Percentiles rank a stretch among this genome's conserved stretches.
Conservation (phyloP, 176 grass and related monocot genomes). For the Aegilops bicornis region DNA sequence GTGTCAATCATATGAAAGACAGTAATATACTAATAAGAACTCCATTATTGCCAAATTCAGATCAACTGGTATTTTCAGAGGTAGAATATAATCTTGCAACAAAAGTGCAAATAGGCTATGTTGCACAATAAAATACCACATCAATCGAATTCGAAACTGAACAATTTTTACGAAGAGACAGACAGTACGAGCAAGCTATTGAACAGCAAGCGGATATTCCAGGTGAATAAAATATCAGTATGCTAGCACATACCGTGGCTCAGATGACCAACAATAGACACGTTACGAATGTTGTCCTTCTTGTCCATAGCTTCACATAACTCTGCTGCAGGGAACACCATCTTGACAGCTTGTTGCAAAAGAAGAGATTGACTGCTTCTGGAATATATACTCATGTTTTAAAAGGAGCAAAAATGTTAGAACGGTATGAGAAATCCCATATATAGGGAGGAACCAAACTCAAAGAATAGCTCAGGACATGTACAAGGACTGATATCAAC, state of each 20-base stretch:
- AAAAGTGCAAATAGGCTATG: neutral
- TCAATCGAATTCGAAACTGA: neutral
- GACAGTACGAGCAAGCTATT: neutral
- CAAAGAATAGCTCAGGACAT: neutral
- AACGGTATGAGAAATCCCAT: neutral
- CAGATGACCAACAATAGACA: conserved; percentile 84
- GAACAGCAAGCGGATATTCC: neutral
- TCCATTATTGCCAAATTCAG: neutral
- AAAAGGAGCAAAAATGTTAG: neutral
- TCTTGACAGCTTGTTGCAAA: conserved; percentile 35
- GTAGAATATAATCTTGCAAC: neutral
- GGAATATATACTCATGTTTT: conserved; percentile 1
- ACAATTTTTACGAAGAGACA: neutral
- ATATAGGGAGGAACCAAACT: neutral
- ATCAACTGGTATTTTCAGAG: neutral
- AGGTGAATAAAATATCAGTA: neutral
- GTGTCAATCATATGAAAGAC: neutral
- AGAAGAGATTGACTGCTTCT: too few relatives aligned
- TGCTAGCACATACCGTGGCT: conserved; percentile 54
- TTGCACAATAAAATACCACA: neutral
- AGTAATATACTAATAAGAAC: neutral
- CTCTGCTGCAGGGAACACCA: conserved; percentile 77
- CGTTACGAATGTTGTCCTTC: conserved; percentile 80
- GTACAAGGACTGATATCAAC: neutral
- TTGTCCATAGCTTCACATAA: conserved; percentile 49